Evolutionary conservation across 2,329 filamentous ascomycete genomes (phyloP).

Genomic region (Alternaria ventricosa): DNA sequence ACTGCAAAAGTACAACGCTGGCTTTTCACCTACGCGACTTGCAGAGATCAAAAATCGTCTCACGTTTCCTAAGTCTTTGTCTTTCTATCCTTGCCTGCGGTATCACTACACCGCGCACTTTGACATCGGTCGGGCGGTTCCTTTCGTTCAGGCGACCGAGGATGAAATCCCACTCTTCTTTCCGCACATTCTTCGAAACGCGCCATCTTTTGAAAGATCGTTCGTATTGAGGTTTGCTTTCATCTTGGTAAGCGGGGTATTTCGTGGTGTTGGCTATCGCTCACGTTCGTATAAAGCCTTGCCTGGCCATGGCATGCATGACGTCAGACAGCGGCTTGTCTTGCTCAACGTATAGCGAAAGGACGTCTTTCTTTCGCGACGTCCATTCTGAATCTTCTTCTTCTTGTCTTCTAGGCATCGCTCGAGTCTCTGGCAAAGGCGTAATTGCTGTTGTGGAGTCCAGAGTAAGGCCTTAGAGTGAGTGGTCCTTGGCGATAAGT

Average conservation of each 20-base stretch:
- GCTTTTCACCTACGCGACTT: background rate
- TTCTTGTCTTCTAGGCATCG: too few species aligned
- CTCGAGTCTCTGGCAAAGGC: too few species aligned
- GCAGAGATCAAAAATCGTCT: accelerated
- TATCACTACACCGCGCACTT: background rate
- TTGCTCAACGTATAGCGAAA: background rate
- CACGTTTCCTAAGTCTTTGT: background rate
- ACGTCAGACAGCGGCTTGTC: background rate
- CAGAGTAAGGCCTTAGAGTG: too few species aligned
- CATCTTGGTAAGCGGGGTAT: too few species aligned
- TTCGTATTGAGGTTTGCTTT: background rate
- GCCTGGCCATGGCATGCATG: background rate
- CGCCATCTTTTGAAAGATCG: background rate
- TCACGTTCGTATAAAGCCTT: background rate
- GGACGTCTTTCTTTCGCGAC: background rate
- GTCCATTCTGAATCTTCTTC: too few species aligned
- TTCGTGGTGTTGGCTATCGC: too few species aligned
- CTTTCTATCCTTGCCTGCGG: background rate
- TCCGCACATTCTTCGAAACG: background rate
- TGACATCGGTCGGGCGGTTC: background rate
- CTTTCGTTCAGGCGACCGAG: background rate
- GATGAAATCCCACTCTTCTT: accelerated
- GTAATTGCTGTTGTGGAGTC: too few species aligned
- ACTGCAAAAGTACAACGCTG: too few species aligned
- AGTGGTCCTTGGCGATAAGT: too few species aligned